phyloP scores from a whole-genome alignment of 2,329 filamentous ascomycete genomes.

The Xylariaceae sp. region DNA sequence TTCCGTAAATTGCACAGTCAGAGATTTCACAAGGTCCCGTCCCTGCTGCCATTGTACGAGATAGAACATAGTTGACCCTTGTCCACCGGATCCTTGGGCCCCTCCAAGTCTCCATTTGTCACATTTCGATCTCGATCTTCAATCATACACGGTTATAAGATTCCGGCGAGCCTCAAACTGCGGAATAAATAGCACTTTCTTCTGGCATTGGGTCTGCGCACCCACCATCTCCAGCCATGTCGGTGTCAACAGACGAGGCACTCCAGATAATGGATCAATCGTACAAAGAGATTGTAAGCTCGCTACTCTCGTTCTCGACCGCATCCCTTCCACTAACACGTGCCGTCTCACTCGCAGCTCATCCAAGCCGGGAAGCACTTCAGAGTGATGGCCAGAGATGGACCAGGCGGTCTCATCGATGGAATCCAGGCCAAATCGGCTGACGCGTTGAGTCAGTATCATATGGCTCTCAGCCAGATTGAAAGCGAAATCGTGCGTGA shows the following conservation, averaged over 20 bases:
- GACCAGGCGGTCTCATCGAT: slow-evolving; percentile 35
- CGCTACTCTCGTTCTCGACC: slow-evolving; percentile 3
- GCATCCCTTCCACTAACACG: slow-evolving; percentile 9
- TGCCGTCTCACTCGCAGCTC: slow-evolving; percentile 38
- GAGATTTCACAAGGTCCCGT: no score
- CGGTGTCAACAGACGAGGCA: slow-evolving; percentile 37
- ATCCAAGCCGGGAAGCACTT: slow-evolving; percentile 56
- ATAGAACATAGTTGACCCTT: not conserved
- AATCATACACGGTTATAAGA: not conserved
- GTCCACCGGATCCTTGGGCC: not conserved
- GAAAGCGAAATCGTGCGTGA: slow-evolving; percentile 50
- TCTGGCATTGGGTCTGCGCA: not conserved
- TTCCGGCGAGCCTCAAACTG: not conserved
- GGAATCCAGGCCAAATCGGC: slow-evolving; percentile 39
- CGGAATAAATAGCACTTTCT: not conserved
- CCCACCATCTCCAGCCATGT: slow-evolving; percentile 16
- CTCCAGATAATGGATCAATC: slow-evolving; percentile 47
- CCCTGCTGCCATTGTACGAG: no score
- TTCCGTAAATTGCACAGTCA: no score
- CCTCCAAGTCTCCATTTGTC: not conserved
- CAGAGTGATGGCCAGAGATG: slow-evolving; percentile 43
- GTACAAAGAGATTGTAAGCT: slow-evolving; percentile 50
- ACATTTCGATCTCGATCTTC: not conserved
- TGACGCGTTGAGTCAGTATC: slow-evolving; percentile 45
- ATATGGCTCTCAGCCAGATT: slow-evolving; percentile 50